Evolutionary conservation across 352 stramenopile genomes (phyloP).

Genomic region (Phytophthora sojae): DNA sequence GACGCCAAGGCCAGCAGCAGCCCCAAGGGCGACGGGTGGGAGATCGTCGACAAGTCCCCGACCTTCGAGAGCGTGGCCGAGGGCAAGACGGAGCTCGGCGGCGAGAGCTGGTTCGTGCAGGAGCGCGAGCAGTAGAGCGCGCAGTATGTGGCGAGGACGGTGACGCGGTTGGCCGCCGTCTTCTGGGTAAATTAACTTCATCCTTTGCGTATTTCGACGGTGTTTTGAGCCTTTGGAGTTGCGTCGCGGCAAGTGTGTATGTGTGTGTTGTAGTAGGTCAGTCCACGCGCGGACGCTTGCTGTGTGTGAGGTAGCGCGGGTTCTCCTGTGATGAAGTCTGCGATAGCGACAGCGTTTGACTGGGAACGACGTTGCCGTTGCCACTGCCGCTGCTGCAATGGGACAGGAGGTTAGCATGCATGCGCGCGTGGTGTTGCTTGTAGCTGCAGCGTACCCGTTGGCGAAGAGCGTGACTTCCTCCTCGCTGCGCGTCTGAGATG

Average conservation of each 20-base stretch:
- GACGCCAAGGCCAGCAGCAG: conserved; percentile 47
- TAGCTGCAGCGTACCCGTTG: conserved; percentile 10
- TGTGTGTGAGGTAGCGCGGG: conserved; percentile 50
- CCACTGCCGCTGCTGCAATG: neutral
- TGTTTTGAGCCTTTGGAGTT: neutral
- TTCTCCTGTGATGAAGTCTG: conserved; percentile 62
- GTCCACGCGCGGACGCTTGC: neutral
- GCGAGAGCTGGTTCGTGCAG: conserved; percentile 67
- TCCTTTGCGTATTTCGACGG: conserved; percentile 31
- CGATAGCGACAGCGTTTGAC: conserved; percentile 34
- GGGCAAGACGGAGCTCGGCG: conserved; percentile 51
- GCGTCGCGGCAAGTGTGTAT: neutral
- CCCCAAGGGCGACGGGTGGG: conserved; percentile 78
- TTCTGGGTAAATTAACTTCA: conserved; percentile 40
- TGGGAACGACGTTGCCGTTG: conserved; percentile 8
- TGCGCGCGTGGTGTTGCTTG: too few relatives aligned
- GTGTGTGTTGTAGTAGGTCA: conserved; percentile 55
- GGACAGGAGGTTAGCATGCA: neutral
- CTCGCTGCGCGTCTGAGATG: conserved; percentile 63
- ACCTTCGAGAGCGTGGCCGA: conserved; percentile 68
- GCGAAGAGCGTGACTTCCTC: conserved; percentile 43
- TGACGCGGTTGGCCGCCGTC: neutral
- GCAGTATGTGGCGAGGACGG: neutral
- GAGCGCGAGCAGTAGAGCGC: conserved; percentile 37
- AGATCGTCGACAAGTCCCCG: conserved; percentile 80